These are phyloP conservation scores for Fusarium longipes DNA, from an alignment of 2,329 filamentous ascomycete genomes.

Conservation along the genomic window DNA sequence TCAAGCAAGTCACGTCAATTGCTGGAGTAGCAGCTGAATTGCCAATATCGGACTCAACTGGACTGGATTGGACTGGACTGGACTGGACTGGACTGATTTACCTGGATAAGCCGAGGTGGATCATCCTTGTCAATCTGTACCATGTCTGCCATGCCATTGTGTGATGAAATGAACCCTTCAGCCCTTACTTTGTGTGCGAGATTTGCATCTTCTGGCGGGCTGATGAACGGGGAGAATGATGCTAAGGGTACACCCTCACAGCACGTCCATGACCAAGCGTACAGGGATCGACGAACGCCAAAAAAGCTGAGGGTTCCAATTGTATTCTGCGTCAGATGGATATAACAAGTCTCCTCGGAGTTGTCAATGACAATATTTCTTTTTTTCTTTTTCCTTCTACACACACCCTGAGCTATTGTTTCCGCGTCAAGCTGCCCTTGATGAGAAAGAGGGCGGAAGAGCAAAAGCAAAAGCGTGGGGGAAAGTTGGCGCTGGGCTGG, in stretches of 20 bases:
- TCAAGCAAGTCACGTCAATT: no score
- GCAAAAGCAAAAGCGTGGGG: slow-evolving; percentile 40
- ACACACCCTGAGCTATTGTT: slow-evolving; percentile 28
- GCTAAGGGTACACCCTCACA: slow-evolving; percentile 4
- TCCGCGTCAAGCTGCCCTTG: slow-evolving; percentile 25
- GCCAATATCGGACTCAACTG: background rate
- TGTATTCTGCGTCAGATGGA: no score
- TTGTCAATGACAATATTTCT: no score
- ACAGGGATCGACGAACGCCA: slow-evolving; percentile 36
- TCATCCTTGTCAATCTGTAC: no score
- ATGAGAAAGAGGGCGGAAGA: slow-evolving; percentile 11
- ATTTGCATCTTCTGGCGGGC: background rate
- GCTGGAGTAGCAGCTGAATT: no score
- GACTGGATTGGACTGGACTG: background rate
- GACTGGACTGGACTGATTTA: background rate
- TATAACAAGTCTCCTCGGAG: slow-evolving; percentile 29
- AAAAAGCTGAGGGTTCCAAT: no score
- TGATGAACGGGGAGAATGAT: slow-evolving; percentile 9
- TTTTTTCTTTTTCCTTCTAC: no score
- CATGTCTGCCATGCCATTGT: background rate
- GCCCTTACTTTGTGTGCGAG: slow-evolving; percentile 21
- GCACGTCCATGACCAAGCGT: background rate
- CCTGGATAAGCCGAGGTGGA: slow-evolving; percentile 11
- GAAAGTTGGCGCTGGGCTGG: no score
- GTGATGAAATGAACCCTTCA: slow-evolving; percentile 20